Evolutionary conservation across 495 filamentous ascomycete species (phyloP).

Genomic region (Hypomontagnella submonticulosa): DNA sequence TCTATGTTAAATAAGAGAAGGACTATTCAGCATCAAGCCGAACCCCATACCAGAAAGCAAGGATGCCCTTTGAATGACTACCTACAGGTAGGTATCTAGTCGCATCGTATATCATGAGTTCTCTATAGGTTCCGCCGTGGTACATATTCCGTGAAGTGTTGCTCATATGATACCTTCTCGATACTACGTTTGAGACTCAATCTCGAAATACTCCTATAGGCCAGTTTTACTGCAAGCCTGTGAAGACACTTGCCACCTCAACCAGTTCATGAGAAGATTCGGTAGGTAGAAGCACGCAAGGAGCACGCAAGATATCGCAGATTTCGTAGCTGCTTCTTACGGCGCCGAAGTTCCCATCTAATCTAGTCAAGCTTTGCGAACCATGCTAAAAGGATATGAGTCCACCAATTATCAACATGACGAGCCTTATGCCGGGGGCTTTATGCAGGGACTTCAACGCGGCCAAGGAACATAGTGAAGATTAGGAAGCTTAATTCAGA

Average conservation of each 20-base stretch:
- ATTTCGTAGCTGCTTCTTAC: conserved; percentile 22
- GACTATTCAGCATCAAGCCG: no score
- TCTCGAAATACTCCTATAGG: conserved; percentile 2
- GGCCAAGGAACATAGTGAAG: conserved; percentile 19
- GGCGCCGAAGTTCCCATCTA: conserved; percentile 18
- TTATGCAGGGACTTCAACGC: conserved; percentile 38
- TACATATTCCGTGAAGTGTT: not conserved
- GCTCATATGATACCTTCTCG: no score
- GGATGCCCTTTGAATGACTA: no score
- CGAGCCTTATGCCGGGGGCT: conserved; percentile 9
- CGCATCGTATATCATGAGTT: no score
- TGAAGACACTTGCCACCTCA: conserved; percentile 10
- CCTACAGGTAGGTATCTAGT: no score
- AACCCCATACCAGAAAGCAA: no score
- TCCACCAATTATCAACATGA: conserved; percentile 17
- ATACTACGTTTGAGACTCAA: no score
- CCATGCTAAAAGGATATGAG: not conserved
- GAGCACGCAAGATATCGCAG: conserved; percentile 27
- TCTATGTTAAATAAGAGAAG: no score
- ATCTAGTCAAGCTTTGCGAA: conserved; percentile 23
- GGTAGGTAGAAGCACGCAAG: conserved; percentile 28
- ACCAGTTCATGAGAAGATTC: not conserved
- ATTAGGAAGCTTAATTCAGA: conserved; percentile 41
- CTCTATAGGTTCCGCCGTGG: no score
- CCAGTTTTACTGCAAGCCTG: not conserved